Evolutionary conservation across 768 basidiomycete genomes (phyloP).

Genomic region (Suillus lakei): DNA sequence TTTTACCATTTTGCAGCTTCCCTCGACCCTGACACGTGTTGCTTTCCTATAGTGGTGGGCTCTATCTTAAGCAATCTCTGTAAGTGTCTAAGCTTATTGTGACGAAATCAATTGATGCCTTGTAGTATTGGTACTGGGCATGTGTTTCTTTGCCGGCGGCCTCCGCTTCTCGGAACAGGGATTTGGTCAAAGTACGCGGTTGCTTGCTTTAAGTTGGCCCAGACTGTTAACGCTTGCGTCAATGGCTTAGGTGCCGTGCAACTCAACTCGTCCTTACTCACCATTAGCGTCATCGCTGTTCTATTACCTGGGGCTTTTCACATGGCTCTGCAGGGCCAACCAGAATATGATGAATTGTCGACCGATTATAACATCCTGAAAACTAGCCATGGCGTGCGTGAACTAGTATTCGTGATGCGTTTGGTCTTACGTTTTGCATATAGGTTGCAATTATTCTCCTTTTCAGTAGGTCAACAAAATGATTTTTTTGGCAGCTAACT

Average conservation of each 20-base stretch:
- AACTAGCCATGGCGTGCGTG: constrained; percentile 78
- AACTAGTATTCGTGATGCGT: not conserved
- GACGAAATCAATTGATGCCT: not conserved
- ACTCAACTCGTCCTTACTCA: constrained; percentile 73
- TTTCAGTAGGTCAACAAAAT: constrained; percentile 55
- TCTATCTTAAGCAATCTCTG: constrained; percentile 80
- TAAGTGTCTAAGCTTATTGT: constrained; percentile 32
- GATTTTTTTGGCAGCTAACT: not conserved
- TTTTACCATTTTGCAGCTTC: not conserved
- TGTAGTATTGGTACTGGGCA: constrained; percentile 84
- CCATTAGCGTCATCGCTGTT: constrained; percentile 79
- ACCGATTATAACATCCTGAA: constrained; percentile 57
- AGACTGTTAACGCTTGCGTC: not conserved
- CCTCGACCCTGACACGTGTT: constrained; percentile 6
- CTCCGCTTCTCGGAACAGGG: constrained; percentile 78
- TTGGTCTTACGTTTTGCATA: not conserved
- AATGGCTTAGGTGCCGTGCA: constrained; percentile 63
- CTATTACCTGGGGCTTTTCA: constrained; percentile 80
- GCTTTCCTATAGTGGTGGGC: constrained; percentile 62
- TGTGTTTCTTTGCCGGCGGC: constrained; percentile 87
- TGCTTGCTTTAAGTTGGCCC: not conserved
- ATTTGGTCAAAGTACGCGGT: constrained; percentile 65
- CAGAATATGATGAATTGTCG: constrained; percentile 23
- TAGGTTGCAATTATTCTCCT: constrained; percentile 80
- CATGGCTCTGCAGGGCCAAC: constrained; percentile 49